A percentile compares a stretch with the other conserved stretches of the same genome.
These are phyloP conservation scores for Rhamnella rubrinervis DNA, from an alignment of 331 rosid genomes.

Conservation along the genomic window DNA sequence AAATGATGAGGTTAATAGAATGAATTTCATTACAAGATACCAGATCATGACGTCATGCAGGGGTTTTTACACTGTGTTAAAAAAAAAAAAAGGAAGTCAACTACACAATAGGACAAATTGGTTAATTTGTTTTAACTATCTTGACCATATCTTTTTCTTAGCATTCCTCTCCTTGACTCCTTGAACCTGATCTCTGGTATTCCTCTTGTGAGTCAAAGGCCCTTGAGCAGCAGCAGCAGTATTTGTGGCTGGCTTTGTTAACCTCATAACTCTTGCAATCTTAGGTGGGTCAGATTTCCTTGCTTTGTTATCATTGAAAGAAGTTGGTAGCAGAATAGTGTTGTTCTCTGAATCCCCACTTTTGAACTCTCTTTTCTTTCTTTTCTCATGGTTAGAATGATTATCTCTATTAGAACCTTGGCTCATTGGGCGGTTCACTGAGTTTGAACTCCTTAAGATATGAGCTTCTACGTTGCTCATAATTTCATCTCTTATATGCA, in stretches of 20 bases:
- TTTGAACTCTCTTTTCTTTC: constrained; percentile 59
- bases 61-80: no score
- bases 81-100: not conserved
- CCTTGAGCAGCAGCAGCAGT: constrained; percentile 47
- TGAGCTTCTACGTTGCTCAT: constrained; percentile 49
- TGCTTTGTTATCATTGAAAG: constrained; percentile 41
- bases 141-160: constrained; percentile 76
- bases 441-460: constrained; percentile 55
- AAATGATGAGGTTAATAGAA: no score
- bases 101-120: not conserved
- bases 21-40: no score
- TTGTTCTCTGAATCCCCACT: constrained; percentile 66
- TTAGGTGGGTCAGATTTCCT: constrained; percentile 85
- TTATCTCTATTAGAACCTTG: constrained; percentile 57
- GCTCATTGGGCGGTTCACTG: constrained; percentile 39
- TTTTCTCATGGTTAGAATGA: constrained; percentile 46
- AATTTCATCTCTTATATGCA: constrained; percentile 35
- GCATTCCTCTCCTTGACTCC: constrained; percentile 64
- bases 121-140: constrained; percentile 36
- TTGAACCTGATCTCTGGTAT: constrained; percentile 58
- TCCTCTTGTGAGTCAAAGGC: constrained; percentile 58
- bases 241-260: constrained; percentile 41
- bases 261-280: constrained; percentile 47
- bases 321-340: constrained; percentile 22
- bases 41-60: no score